These are phyloP conservation scores for Chalciporus chontae DNA, from an alignment of 768 basidiomycete genomes.

Conservation along the genomic window DNA sequence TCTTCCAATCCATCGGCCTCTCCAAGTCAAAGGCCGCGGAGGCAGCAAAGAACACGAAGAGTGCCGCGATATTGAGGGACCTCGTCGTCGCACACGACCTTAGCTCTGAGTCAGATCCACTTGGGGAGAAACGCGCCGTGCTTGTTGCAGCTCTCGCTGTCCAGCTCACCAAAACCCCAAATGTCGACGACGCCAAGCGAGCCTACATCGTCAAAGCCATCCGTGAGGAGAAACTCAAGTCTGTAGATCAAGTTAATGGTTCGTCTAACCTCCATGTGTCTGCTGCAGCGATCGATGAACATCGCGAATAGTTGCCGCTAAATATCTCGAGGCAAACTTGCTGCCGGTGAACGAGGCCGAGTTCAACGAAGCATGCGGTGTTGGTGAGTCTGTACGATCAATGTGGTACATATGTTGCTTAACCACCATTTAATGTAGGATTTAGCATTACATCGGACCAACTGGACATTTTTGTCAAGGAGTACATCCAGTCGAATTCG, in stretches of 20 bases:
- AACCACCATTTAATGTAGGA: constrained; percentile 45
- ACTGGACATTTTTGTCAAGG: constrained; percentile 50
- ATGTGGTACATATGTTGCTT: not conserved
- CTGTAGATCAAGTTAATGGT: constrained; percentile 87
- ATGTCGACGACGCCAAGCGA: constrained; percentile 50
- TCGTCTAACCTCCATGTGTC: constrained; percentile 19
- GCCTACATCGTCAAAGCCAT: constrained; percentile 66
- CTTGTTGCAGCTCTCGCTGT: constrained; percentile 67
- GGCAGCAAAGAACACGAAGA: constrained; percentile 77
- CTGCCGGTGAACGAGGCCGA: constrained; percentile 61
- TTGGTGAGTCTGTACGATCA: constrained; percentile 55
- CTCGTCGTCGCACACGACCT: constrained; percentile 60
- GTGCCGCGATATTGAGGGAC: constrained; percentile 62
- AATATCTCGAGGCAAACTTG: constrained; percentile 62
- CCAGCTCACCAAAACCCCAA: constrained; percentile 51
- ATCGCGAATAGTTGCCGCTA: constrained; percentile 47
- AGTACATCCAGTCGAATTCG: constrained; percentile 54
- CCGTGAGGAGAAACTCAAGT: constrained; percentile 68
- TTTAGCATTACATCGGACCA: constrained; percentile 72
- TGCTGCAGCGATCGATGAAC: constrained; percentile 3
- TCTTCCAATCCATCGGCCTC: constrained; percentile 79
- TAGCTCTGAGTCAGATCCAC: constrained; percentile 30
- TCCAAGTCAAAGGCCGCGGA: constrained; percentile 76
- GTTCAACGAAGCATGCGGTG: constrained; percentile 80
- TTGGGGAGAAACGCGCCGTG: constrained; percentile 77